Conservation (phyloP, 805 yeast species). For the Candida golubevii region DNA sequence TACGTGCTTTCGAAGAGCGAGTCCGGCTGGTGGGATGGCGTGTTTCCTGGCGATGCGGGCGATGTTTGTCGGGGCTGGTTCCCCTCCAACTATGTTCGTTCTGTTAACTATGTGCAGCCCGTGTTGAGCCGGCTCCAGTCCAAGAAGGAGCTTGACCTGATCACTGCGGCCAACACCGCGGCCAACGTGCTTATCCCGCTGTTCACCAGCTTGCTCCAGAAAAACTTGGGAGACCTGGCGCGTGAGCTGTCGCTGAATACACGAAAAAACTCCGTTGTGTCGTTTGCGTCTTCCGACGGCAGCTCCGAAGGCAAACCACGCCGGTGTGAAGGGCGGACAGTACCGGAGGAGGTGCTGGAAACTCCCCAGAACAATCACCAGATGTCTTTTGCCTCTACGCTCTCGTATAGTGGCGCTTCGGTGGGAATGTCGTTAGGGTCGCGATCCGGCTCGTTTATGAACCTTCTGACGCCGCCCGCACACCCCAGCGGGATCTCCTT, state of each 20-base stretch:
- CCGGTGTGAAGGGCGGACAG: conserved; percentile 1
- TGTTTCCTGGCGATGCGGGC: conserved; percentile 33
- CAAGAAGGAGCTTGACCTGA: conserved; percentile 38
- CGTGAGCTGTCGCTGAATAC: conserved; percentile 30
- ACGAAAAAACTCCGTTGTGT: conserved; percentile 46
- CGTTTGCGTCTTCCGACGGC: conserved; percentile 45
- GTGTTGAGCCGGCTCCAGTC: conserved; percentile 34
- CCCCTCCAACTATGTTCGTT: conserved; percentile 59
- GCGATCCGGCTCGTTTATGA: conserved; percentile 4
- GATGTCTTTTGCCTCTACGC: conserved; percentile 11
- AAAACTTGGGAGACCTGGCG: conserved; percentile 29
- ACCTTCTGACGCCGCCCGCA: conserved; percentile 13
- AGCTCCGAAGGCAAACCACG: conserved; percentile 20
- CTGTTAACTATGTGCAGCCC: conserved; percentile 42
- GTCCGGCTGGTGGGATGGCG: conserved; percentile 89
- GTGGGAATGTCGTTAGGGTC: conserved; percentile 1
- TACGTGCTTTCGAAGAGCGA: conserved; percentile 62
- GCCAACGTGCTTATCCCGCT: conserved; percentile 43
- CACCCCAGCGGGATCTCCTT: conserved; percentile 12
- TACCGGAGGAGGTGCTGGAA: not conserved
- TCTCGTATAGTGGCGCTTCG: conserved; percentile 6
- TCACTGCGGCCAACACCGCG: conserved; percentile 45
- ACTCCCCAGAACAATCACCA: conserved; percentile 7
- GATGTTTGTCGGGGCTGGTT: conserved; percentile 75
- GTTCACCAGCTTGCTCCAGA: conserved; percentile 35